Percentiles rank a stretch among this genome's conserved stretches.
Evolutionary conservation across 2,329 filamentous ascomycete genomes (phyloP).

Genomic region (Nemania sp.): DNA sequence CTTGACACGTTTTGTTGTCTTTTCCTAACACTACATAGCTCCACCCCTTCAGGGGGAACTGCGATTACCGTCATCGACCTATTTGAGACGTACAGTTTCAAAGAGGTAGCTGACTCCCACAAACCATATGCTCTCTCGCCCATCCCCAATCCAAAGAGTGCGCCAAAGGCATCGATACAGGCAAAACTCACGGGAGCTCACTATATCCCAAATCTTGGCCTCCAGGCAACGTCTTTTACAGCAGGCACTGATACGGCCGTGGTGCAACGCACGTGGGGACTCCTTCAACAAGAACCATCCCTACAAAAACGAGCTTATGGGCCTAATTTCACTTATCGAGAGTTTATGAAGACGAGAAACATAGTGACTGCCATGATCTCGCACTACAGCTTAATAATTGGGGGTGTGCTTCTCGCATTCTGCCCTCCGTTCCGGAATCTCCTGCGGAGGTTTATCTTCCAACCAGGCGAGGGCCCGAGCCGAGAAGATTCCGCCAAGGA

Average conservation of each 20-base stretch:
- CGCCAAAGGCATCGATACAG: conserved; percentile 53
- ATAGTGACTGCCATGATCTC: conserved; percentile 62
- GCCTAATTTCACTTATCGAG: conserved; percentile 68
- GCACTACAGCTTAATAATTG: conserved; percentile 62
- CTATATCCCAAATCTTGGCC: conserved; percentile 64
- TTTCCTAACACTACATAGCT: conserved; percentile 49
- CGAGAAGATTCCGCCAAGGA: conserved; percentile 68
- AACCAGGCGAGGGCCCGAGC: conserved; percentile 67
- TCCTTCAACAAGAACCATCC: conserved; percentile 61
- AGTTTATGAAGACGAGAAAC: conserved; percentile 65
- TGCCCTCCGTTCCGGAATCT: conserved; percentile 60
- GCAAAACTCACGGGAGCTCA: conserved; percentile 64
- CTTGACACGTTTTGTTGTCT: not conserved
- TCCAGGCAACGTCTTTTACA: conserved; percentile 65
- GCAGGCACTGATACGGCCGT: conserved; percentile 64
- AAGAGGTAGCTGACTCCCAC: conserved; percentile 60
- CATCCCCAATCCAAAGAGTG: conserved; percentile 57
- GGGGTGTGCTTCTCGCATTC: conserved; percentile 57
- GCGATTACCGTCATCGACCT: conserved; percentile 73
- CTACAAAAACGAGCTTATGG: conserved; percentile 66
- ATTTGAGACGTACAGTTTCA: conserved; percentile 64
- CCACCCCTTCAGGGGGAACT: conserved; percentile 72
- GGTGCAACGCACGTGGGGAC: conserved; percentile 73
- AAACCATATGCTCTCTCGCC: conserved; percentile 70
- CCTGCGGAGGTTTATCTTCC: conserved; percentile 58